Conservation (phyloP, 2,329 filamentous ascomycete genomes). For the Claviceps pazoutovae region DNA sequence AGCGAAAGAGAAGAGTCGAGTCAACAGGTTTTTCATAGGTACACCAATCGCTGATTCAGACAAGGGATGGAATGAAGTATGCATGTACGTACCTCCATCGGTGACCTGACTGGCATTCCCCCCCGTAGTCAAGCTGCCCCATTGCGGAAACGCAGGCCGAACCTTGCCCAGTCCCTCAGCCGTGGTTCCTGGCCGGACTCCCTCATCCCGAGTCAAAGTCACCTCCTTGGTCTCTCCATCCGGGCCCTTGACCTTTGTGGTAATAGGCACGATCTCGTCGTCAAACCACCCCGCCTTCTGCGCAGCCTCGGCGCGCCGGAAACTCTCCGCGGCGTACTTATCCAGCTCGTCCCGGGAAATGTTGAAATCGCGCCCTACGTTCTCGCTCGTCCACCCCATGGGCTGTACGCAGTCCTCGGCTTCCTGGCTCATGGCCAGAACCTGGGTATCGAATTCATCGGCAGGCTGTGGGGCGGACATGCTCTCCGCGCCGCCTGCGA, state of each 20-base stretch:
- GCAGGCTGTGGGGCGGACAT: slow-evolving; percentile 65
- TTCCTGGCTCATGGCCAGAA: slow-evolving; percentile 59
- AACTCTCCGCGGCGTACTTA: slow-evolving; percentile 73
- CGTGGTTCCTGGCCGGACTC: slow-evolving; percentile 81
- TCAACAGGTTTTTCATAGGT: no score
- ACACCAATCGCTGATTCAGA: no score
- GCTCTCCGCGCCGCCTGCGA: slow-evolving; percentile 77
- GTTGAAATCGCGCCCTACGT: slow-evolving; percentile 82
- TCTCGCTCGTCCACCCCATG: slow-evolving; percentile 98
- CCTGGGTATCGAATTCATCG: slow-evolving; percentile 61
- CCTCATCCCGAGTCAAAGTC: slow-evolving; percentile 75
- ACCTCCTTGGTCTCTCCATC: slow-evolving; percentile 69
- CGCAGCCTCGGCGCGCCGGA: slow-evolving; percentile 71
- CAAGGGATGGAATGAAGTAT: background rate
- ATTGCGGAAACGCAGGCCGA: slow-evolving; percentile 78
- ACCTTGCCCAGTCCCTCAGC: slow-evolving; percentile 72
- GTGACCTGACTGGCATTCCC: slow-evolving; percentile 94
- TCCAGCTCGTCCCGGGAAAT: slow-evolving; percentile 73
- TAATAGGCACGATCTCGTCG: slow-evolving; percentile 88
- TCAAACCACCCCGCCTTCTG: slow-evolving; percentile 86
- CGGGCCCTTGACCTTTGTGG: slow-evolving; percentile 66
- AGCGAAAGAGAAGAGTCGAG: no score
- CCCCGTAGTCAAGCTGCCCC: slow-evolving; percentile 73
- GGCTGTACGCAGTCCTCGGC: slow-evolving; percentile 77
- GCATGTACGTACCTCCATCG: slow-evolving; percentile 52